Conservation (phyloP, 371 early-diverging fungal genomes). For the Mucor circinelloides region DNA sequence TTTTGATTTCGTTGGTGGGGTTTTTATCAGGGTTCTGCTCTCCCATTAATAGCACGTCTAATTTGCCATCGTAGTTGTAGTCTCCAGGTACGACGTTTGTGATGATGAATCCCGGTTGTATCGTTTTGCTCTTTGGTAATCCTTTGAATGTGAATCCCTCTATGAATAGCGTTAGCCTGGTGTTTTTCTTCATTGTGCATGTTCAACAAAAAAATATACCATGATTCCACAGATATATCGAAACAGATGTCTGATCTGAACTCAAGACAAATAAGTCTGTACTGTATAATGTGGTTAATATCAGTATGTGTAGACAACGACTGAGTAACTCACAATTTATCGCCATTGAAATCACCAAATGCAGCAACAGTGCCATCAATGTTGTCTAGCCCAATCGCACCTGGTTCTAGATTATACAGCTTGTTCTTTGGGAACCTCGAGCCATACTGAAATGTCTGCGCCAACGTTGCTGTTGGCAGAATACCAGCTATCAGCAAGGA, state of each 20-base stretch:
- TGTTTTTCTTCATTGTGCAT: background rate
- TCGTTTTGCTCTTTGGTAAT: slow-evolving; percentile 1
- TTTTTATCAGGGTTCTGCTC: slow-evolving; percentile 40
- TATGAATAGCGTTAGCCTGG: background rate
- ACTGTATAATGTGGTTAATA: slow-evolving; percentile 30
- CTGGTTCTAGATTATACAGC: slow-evolving; percentile 38
- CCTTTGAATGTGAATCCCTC: slow-evolving; percentile 22
- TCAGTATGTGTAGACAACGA: no score
- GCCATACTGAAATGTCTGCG: slow-evolving; percentile 47
- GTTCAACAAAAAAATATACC: slow-evolving; percentile 23
- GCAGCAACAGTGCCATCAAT: slow-evolving; percentile 79
- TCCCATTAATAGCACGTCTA: slow-evolving; percentile 83
- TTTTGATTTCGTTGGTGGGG: slow-evolving; percentile 51
- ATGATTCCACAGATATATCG: slow-evolving; percentile 73
- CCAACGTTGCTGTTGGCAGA: slow-evolving; percentile 1
- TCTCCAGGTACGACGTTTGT: slow-evolving; percentile 84
- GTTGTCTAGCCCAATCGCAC: slow-evolving; percentile 55
- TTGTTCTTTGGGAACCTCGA: slow-evolving; percentile 44
- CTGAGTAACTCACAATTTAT: slow-evolving; percentile 62
- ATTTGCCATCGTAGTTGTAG: slow-evolving; percentile 82
- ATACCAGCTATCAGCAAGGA: slow-evolving; percentile 5
- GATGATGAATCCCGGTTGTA: slow-evolving; percentile 53
- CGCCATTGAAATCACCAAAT: slow-evolving; percentile 86
- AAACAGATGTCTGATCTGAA: slow-evolving; percentile 63
- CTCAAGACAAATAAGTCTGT: slow-evolving; percentile 80